A percentile compares a stretch with the other conserved stretches of the same genome.
Evolutionary conservation across 1,139 yeast genomes (phyloP).

Genomic region (Nakaseomyces nivariensis): DNA sequence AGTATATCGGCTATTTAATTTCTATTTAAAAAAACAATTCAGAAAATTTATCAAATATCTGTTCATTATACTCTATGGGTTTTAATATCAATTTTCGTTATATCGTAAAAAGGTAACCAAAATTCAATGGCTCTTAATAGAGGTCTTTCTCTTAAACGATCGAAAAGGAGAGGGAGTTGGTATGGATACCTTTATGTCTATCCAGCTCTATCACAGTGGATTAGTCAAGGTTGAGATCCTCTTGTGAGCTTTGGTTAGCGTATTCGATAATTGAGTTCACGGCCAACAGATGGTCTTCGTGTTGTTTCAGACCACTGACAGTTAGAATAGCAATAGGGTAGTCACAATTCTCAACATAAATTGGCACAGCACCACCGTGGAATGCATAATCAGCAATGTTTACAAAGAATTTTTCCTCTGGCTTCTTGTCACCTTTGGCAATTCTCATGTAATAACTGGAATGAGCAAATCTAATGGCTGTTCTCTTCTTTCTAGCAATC

Average conservation of each 20-base stretch:
- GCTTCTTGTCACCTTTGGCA: slow-evolving; percentile 26
- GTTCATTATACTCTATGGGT: neutral
- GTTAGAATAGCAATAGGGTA: slow-evolving; percentile 46
- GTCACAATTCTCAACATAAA: slow-evolving; percentile 37
- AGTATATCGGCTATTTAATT: no score
- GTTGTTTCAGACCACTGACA: slow-evolving; percentile 43
- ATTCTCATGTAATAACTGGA: slow-evolving; percentile 49
- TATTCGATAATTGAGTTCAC: slow-evolving; percentile 13
- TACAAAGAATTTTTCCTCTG: slow-evolving; percentile 34
- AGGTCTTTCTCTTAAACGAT: no score
- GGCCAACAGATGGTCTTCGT: slow-evolving; percentile 25
- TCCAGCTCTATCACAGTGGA: no score
- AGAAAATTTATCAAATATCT: no score
- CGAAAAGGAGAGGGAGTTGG: no score
- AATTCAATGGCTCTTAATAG: no score
- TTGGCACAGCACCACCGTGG: slow-evolving; percentile 58
- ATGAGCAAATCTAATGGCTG: slow-evolving; percentile 43
- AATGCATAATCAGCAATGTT: slow-evolving; percentile 42
- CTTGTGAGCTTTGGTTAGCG: slow-evolving; percentile 2
- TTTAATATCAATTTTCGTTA: no score
- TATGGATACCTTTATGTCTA: no score
- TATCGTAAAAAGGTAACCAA: no score
- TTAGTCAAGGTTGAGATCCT: slow-evolving; percentile 6
- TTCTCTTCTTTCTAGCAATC: slow-evolving; percentile 45
- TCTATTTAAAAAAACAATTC: no score